Conservation (phyloP, 805 yeast genomes). For the Starmerella geochares region DNA sequence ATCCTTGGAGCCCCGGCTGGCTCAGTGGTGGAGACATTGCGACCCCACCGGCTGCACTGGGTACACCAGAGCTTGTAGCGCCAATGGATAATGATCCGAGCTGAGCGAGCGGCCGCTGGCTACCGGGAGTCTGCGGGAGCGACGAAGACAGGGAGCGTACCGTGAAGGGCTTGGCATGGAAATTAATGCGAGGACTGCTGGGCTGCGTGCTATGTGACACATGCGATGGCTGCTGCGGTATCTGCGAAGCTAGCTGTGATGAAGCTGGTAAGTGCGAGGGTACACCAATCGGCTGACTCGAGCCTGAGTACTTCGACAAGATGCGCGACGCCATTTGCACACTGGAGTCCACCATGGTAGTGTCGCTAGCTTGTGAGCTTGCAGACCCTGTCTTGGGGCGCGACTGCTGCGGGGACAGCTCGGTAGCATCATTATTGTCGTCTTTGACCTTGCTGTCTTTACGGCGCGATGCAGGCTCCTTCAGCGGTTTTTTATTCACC, state of each 20-base stretch:
- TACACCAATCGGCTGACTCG: neutral
- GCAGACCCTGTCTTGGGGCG: conserved; percentile 9
- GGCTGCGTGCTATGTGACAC: neutral
- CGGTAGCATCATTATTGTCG: neutral
- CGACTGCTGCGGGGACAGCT: neutral
- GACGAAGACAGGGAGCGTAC: conserved; percentile 5
- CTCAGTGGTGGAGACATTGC: conserved; percentile 2
- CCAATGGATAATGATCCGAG: neutral
- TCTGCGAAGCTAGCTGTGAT: neutral
- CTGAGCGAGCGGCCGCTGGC: neutral
- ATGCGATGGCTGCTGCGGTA: neutral
- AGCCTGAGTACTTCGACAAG: conserved; percentile 13
- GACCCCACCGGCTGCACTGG: neutral
- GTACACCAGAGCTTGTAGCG: neutral
- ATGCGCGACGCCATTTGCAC: conserved; percentile 20
- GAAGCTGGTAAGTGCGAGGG: neutral
- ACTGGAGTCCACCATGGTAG: conserved; percentile 11
- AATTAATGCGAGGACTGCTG: conserved; percentile 4
- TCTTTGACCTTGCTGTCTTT: conserved; percentile 5
- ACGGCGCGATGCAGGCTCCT: conserved; percentile 10
- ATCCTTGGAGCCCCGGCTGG: neutral
- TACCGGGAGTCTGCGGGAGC: conserved; percentile 3
- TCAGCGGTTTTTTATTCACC: conserved; percentile 38
- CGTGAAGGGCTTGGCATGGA: conserved; percentile 2
- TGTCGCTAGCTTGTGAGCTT: conserved; percentile 12